phyloP scores from a whole-genome alignment of 768 basidiomycete species.

The Gymnopilus dilepis region DNA sequence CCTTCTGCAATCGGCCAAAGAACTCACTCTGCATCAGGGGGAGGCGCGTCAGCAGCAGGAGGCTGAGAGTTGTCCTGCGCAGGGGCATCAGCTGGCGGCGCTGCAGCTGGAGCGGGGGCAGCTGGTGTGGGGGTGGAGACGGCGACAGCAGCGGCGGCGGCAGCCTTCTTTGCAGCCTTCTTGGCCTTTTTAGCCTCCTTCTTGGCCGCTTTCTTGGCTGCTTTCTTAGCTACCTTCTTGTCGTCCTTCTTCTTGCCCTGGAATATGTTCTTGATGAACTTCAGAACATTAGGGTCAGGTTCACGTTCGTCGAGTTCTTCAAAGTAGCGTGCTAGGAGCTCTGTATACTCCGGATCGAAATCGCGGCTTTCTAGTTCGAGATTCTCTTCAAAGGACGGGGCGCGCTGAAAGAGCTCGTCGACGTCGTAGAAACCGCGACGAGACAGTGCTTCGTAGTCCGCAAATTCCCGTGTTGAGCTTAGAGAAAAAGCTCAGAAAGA shows the following conservation, averaged over 20 bases:
- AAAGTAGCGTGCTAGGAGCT: not conserved
- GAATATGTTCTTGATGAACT: not conserved
- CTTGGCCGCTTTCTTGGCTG: no score
- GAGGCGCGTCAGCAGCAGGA: not conserved
- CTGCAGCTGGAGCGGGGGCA: not conserved
- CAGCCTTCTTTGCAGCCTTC: not conserved
- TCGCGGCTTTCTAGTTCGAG: not conserved
- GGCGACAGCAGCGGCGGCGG: not conserved
- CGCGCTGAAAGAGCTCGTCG: not conserved
- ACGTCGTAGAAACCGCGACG: slow-evolving; percentile 1
- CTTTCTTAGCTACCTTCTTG: not conserved
- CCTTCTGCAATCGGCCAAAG: not conserved
- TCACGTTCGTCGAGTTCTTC: not conserved
- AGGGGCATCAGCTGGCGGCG: not conserved
- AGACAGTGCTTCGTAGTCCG: not conserved
- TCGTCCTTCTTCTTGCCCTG: not conserved
- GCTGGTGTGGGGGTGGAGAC: not conserved
- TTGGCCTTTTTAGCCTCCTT: not conserved
- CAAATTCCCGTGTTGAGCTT: not conserved
- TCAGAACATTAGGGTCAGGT: not conserved
- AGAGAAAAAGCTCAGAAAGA: not conserved
- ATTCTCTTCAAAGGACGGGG: not conserved
- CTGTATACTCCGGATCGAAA: not conserved
- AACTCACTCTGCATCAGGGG: not conserved
- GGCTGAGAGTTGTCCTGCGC: not conserved